phyloP scores from a whole-genome alignment of 176 grass and related monocot species.

The Oryza longistaminata region DNA sequence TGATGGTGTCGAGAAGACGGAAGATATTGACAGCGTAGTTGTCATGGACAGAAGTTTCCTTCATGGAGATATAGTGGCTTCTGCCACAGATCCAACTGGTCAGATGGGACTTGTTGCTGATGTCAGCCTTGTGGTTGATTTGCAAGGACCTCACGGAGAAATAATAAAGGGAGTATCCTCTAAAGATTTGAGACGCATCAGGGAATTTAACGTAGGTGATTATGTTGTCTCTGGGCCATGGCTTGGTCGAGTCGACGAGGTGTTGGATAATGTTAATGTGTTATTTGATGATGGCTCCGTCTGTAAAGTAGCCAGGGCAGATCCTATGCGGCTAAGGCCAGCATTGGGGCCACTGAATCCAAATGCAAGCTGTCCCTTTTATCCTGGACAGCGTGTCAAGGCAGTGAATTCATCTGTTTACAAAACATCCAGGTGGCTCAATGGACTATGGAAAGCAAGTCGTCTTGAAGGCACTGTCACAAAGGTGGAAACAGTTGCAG shows the following conservation, averaged over 20 bases:
- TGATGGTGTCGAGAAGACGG: slow-evolving; percentile 59
- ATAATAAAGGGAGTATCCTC: slow-evolving; percentile 66
- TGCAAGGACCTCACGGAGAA: slow-evolving; percentile 55
- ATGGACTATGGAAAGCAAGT: slow-evolving; percentile 78
- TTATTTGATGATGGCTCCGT: slow-evolving; percentile 90
- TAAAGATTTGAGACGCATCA: slow-evolving; percentile 72
- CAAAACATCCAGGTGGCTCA: slow-evolving; percentile 78
- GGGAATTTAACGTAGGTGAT: slow-evolving; percentile 83
- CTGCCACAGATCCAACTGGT: slow-evolving; percentile 74
- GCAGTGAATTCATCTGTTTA: slow-evolving; percentile 85
- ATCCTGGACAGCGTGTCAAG: slow-evolving; percentile 86
- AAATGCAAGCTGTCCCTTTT: slow-evolving; percentile 76
- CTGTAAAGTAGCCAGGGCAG: slow-evolving; percentile 80
- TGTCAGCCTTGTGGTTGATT: slow-evolving; percentile 74
- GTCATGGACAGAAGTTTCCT: slow-evolving; percentile 81
- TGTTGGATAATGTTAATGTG: slow-evolving; percentile 90
- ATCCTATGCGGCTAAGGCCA: slow-evolving; percentile 65
- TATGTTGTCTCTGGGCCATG: slow-evolving; percentile 79
- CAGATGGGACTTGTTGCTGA: slow-evolving; percentile 74
- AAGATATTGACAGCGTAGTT: slow-evolving; percentile 59
- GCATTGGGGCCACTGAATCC: slow-evolving; percentile 57
- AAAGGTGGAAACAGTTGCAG: slow-evolving; percentile 80
- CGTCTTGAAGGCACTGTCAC: slow-evolving; percentile 79
- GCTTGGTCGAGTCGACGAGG: slow-evolving; percentile 90
- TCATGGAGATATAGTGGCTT: slow-evolving; percentile 83